A percentile compares a stretch with the other conserved stretches of the same genome.
Conservation (phyloP, 768 basidiomycete species). For the Vishniacozyma victoriae region DNA sequence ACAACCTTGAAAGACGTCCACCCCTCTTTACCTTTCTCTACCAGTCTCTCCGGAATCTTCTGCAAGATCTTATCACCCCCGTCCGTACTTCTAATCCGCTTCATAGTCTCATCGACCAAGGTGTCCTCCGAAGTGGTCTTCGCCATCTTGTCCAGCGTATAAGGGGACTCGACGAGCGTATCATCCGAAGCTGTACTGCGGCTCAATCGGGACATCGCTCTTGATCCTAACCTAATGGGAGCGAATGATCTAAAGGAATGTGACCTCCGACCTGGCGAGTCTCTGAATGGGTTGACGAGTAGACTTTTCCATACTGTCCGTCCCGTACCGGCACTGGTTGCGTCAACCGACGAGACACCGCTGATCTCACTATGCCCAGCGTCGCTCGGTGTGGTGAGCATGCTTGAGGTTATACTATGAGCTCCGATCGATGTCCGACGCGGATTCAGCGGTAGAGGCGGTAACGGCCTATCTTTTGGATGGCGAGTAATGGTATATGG, state of each 20-base stretch:
- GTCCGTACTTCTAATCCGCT: not conserved
- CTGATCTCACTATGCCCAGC: no score
- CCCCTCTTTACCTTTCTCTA: conserved; percentile 35
- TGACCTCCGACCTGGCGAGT: conserved; percentile 1
- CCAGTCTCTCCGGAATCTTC: conserved; percentile 15
- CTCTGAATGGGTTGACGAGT: conserved; percentile 7
- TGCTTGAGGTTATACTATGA: not conserved
- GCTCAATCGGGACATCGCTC: no score
- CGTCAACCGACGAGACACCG: not conserved
- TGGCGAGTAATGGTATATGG: conserved; percentile 1
- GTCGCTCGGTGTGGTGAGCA: no score
- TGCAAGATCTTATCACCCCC: conserved; percentile 15
- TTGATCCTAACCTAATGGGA: no score
- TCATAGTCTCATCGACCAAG: not conserved
- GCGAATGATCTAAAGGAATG: no score
- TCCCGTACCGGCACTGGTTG: not conserved
- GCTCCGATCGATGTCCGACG: not conserved
- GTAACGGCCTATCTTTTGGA: conserved; percentile 9
- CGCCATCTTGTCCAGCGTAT: no score
- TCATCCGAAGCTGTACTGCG: no score
- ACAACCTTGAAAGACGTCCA: conserved; percentile 66
- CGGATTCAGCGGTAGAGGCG: conserved; percentile 16
- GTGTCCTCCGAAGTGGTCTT: not conserved
- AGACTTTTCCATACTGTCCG: not conserved
- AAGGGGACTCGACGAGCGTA: no score